Percentiles rank a stretch among this genome's conserved stretches.
These are phyloP conservation scores for Chrysoporthe cubensis DNA, from an alignment of 2,329 filamentous ascomycete species.

Conservation along the genomic window DNA sequence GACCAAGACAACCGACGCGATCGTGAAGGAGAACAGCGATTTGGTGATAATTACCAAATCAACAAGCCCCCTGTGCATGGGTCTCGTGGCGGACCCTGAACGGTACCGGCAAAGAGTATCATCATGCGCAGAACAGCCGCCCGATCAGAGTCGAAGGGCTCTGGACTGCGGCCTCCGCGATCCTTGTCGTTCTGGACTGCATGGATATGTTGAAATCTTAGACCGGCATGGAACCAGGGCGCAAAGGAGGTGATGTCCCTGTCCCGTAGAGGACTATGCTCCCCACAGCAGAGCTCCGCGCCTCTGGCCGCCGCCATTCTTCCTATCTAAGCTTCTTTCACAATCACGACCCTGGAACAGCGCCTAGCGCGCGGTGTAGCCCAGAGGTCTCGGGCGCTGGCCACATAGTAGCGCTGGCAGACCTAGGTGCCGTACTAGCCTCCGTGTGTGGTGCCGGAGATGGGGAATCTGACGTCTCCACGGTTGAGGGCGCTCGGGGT, in stretches of 20 bases:
- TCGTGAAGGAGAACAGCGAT: constrained; percentile 10
- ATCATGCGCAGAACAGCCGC: constrained; percentile 18
- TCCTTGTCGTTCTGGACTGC: constrained; percentile 21
- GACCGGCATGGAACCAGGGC: constrained; percentile 45
- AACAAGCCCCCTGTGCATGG: not conserved
- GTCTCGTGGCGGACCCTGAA: constrained; percentile 6
- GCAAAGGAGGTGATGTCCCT: constrained; percentile 22
- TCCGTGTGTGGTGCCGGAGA: not conserved
- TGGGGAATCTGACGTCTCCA: not conserved
- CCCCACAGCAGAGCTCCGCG: constrained; percentile 23
- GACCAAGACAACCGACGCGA: constrained; percentile 18
- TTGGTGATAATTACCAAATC: constrained; percentile 12
- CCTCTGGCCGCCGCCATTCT: constrained; percentile 12
- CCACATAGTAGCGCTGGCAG: constrained; percentile 7
- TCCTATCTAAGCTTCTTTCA: constrained; percentile 24
- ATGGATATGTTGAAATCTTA: constrained; percentile 39
- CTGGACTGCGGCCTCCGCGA: constrained; percentile 12
- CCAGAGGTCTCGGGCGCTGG: constrained; percentile 8
- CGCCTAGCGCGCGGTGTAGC: constrained; percentile 16
- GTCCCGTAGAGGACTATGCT: constrained; percentile 15
- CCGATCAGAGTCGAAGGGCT: not conserved
- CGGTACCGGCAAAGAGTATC: not conserved
- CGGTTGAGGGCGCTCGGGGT: not conserved
- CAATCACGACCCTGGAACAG: constrained; percentile 12
- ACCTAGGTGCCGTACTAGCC: not conserved